phyloP scores from a whole-genome alignment of 2,329 filamentous ascomycete genomes.

The Grosmannia penicillata region DNA sequence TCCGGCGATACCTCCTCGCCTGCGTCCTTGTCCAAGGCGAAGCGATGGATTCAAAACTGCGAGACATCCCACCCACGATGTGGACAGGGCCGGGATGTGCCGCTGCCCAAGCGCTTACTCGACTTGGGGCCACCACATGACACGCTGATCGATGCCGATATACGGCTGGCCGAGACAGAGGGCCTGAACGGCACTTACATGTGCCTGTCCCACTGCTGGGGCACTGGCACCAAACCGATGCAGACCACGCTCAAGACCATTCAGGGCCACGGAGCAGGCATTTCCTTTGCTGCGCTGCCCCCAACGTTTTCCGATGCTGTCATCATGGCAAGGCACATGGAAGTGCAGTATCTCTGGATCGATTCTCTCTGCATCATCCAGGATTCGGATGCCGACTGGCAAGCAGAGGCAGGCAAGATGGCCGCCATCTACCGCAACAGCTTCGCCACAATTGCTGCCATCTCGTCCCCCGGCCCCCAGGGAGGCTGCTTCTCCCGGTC shows the following conservation, averaged over 20 bases:
- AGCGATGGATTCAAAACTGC: too few relatives aligned
- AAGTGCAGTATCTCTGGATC: not conserved
- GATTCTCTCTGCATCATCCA: not conserved
- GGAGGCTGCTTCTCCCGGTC: not conserved
- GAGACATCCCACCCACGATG: too few relatives aligned
- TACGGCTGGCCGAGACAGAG: too few relatives aligned
- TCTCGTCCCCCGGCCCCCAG: not conserved
- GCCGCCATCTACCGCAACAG: constrained; percentile 4
- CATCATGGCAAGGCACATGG: not conserved
- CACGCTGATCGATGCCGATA: too few relatives aligned
- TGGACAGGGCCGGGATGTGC: too few relatives aligned
- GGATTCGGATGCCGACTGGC: constrained; percentile 2
- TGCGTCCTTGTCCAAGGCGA: too few relatives aligned
- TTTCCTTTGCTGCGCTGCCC: not conserved
- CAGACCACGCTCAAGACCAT: too few relatives aligned
- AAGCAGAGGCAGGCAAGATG: constrained; percentile 5
- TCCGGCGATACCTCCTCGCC: too few relatives aligned
- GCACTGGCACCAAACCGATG: not conserved
- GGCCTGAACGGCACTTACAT: not conserved
- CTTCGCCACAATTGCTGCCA: constrained; percentile 4
- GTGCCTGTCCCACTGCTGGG: not conserved
- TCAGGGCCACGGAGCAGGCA: not conserved
- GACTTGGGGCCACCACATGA: too few relatives aligned
- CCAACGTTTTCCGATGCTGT: not conserved
- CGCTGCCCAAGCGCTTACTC: too few relatives aligned